Evolutionary conservation across 23 red algal genomes (phyloP), one percentile per base, ranked within the genome.

Genomic region (Gracilaria domingensis): DNA sequence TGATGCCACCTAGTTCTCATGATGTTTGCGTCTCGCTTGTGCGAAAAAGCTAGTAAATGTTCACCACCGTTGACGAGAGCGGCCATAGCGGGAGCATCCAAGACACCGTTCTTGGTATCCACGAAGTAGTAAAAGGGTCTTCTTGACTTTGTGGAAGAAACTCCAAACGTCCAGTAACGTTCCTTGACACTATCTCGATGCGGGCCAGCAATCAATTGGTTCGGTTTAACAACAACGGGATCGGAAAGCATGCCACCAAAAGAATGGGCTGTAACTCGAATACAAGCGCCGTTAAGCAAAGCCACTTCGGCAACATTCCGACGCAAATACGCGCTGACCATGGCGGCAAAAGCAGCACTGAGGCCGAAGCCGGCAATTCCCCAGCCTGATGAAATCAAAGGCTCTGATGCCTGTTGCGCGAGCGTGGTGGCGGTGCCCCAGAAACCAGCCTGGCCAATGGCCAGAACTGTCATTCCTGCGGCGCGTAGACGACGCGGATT

Each of bases 131-230:
- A 90, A 44, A 90, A 66, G 8, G 58, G 53, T 11, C 39, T 47
- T 9, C 59, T 26, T 26, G 59, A 39, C 51, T 20, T 38, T 23
- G 34, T 0, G 14, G 65, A 60, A 39, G 53, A 37, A 20, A 51
- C 47, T 20, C 65, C 87, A 90, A 90, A 90, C 42, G 87, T 80
- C 87, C 73, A 90, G 30, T 90, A 81, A 9, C 87, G 54, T n/a
- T 82, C 55, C 21, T 56, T 59, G 20, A 34, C 34, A 72, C 29
- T 56, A 25, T 90, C 87, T 29, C 58, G 50, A 47, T 75, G 26
- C 12, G 39, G 51, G 13, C 87, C 87, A 28, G 51, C 36, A 16
- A 90, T 35, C 0, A 90, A 14, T 35, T 50, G 32, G 14, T 47
- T 5, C 33, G 87, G 66, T 28, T 49, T 28, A 20, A 90, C 36